These are phyloP conservation scores for Noccaea caerulescens DNA, from an alignment of 345 rosid genomes.

Conservation along the genomic window DNA sequence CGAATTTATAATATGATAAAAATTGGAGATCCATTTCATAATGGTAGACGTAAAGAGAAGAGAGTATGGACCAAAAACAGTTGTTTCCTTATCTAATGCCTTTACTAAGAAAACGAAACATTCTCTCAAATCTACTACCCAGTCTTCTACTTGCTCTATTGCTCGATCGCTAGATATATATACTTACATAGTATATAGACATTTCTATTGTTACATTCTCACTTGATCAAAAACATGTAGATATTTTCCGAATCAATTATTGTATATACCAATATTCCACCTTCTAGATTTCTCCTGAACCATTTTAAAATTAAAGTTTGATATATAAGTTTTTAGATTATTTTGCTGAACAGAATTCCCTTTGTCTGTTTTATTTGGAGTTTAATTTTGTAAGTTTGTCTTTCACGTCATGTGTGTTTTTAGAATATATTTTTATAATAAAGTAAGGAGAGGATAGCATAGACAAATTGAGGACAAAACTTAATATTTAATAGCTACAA, in stretches of 20 bases:
- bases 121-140: conserved; percentile 39
- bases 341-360: neutral
- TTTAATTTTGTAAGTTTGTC: neutral
- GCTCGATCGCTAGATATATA: conserved; percentile 1
- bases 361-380: conserved; percentile 5
- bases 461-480: neutral
- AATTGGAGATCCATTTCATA: neutral
- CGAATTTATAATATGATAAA: neutral
- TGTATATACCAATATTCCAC: neutral
- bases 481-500: no score
- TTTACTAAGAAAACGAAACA: conserved; percentile 63
- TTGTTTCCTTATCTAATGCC: conserved; percentile 52
- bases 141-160: neutral
- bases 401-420: neutral
- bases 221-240: neutral
- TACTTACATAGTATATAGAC: neutral
- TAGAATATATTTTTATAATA: neutral
- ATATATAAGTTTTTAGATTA: neutral
- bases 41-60: conserved; percentile 17
- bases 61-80: conserved; percentile 58
- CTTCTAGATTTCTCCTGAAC: neutral
- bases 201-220: neutral
- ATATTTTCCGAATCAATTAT: neutral
- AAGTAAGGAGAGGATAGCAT: neutral
- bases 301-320: neutral